A percentile compares a stretch with the other conserved stretches of the same genome.
These are phyloP conservation scores for Aspergillus pseudoglaucus DNA, from an alignment of 2,329 filamentous ascomycete genomes.

Conservation along the genomic window DNA sequence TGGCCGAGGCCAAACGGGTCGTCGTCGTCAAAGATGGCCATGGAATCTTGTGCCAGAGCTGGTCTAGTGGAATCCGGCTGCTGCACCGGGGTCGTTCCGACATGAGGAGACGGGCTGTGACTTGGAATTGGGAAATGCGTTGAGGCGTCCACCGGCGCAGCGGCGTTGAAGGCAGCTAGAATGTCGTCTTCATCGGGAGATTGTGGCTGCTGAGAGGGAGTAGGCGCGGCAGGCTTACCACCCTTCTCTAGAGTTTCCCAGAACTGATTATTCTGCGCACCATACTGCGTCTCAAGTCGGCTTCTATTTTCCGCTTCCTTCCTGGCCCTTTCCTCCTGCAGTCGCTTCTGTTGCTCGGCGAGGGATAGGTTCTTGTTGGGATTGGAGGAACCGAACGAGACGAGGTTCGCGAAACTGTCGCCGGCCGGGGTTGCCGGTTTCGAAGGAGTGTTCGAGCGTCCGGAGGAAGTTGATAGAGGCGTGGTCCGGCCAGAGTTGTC, in stretches of 20 bases:
- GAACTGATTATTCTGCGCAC: conserved; percentile 58
- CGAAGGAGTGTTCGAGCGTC: conserved; percentile 29
- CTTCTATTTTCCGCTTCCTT: conserved; percentile 69
- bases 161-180: conserved; percentile 55
- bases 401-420: conserved; percentile 57
- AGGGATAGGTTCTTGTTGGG: conserved; percentile 62
- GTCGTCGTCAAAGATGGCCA: conserved; percentile 52
- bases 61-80: conserved; percentile 5
- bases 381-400: conserved; percentile 49
- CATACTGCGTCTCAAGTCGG: conserved; percentile 70
- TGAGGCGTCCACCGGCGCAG: conserved; percentile 53
- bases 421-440: conserved; percentile 37
- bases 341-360: conserved; percentile 57
- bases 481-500: conserved; percentile 39
- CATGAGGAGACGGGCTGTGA: conserved; percentile 24
- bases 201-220: conserved; percentile 45
- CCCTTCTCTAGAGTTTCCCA: conserved; percentile 65
- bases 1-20: conserved; percentile 79
- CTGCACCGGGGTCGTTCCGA: conserved; percentile 10
- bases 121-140: conserved; percentile 51
- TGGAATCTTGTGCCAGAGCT: conserved; percentile 15
- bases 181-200: conserved; percentile 53
- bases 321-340: conserved; percentile 68
- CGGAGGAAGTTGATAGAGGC: conserved; percentile 29
- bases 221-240: conserved; percentile 37